These are phyloP conservation scores for Hymenotorrendiella dingleyae DNA, from an alignment of 2,329 filamentous ascomycete genomes.

Conservation along the genomic window DNA sequence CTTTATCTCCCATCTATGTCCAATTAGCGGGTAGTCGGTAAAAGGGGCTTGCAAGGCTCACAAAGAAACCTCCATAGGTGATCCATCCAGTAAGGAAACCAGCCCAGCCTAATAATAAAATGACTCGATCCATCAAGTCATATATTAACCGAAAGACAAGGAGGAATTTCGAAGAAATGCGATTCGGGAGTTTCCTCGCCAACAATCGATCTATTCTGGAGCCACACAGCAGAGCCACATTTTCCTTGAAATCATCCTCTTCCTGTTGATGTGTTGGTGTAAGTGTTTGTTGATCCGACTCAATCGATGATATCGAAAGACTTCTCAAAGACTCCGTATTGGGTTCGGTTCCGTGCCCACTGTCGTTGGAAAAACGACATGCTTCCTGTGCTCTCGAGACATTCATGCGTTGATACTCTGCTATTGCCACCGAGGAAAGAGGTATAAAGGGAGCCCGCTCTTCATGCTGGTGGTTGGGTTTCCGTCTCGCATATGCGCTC, in stretches of 20 bases:
- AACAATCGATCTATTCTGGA: slow-evolving; percentile 45
- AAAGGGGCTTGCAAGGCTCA: slow-evolving; percentile 46
- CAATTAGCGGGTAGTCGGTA: slow-evolving; percentile 7
- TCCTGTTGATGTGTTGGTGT: slow-evolving; percentile 15
- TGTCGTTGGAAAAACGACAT: slow-evolving; percentile 63
- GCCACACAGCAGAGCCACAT: slow-evolving; percentile 33
- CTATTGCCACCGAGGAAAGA: slow-evolving; percentile 50
- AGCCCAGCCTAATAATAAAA: slow-evolving; percentile 73
- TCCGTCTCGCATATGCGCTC: slow-evolving; percentile 19
- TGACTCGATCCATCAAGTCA: slow-evolving; percentile 65
- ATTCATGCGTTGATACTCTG: slow-evolving; percentile 43
- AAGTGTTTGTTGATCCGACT: slow-evolving; percentile 34
- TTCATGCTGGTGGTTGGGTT: slow-evolving; percentile 30
- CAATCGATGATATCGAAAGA: slow-evolving; percentile 55
- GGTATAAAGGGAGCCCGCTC: slow-evolving; percentile 58
- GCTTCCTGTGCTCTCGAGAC: slow-evolving; percentile 31
- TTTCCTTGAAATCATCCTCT: slow-evolving; percentile 47
- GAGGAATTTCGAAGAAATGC: slow-evolving; percentile 52
- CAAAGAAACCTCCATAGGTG: slow-evolving; percentile 78
- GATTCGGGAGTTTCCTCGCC: slow-evolving; percentile 45
- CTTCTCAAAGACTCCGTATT: slow-evolving; percentile 62
- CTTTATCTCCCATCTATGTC: slow-evolving; percentile 60
- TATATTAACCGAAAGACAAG: slow-evolving; percentile 55
- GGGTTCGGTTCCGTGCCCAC: slow-evolving; percentile 65
- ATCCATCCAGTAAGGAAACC: slow-evolving; percentile 66